phyloP scores from a whole-genome alignment of 169 alveolate species.

The Eimeria brunetti region DNA sequence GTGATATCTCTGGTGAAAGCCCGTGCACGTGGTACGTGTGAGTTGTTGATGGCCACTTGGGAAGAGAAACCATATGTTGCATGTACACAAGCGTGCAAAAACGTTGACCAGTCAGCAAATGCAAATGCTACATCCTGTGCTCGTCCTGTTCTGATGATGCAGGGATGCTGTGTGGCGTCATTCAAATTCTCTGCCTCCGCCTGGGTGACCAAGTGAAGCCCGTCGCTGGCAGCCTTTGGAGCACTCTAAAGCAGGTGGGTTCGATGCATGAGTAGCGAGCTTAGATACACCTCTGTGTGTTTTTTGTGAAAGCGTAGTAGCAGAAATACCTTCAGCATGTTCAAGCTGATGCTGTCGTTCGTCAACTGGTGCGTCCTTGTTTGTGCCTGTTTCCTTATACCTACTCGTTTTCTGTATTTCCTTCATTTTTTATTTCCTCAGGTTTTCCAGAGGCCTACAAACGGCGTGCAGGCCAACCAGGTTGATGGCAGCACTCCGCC shows the following conservation, averaged over 20 bases:
- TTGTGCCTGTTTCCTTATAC: not conserved
- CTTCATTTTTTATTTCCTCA: not conserved
- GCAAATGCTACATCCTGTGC: not conserved
- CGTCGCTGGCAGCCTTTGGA: slow-evolving; percentile 68
- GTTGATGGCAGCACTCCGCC: slow-evolving; percentile 23
- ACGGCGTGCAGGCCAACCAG: slow-evolving; percentile 11
- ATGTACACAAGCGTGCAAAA: not conserved
- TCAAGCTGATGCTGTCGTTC: not conserved
- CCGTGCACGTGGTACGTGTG: not conserved
- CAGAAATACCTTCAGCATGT: not conserved
- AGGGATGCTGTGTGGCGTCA: slow-evolving; percentile 79
- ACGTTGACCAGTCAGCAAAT: not conserved
- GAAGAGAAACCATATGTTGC: not conserved
- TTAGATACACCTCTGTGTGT: not conserved
- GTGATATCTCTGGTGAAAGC: not conserved
- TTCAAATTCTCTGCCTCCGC: slow-evolving; percentile 79
- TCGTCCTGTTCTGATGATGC: not conserved
- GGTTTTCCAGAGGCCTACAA: slow-evolving; percentile 55
- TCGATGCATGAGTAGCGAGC: not conserved
- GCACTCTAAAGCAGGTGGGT: slow-evolving; percentile 45
- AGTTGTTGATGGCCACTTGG: not conserved
- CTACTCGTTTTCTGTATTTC: not conserved
- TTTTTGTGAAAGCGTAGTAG: not conserved
- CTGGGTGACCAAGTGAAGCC: slow-evolving; percentile 76
- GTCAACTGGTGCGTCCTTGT: not conserved